These are phyloP conservation scores for Escovopsis sp. DNA, from an alignment of 2,329 filamentous ascomycete species.

Conservation along the genomic window DNA sequence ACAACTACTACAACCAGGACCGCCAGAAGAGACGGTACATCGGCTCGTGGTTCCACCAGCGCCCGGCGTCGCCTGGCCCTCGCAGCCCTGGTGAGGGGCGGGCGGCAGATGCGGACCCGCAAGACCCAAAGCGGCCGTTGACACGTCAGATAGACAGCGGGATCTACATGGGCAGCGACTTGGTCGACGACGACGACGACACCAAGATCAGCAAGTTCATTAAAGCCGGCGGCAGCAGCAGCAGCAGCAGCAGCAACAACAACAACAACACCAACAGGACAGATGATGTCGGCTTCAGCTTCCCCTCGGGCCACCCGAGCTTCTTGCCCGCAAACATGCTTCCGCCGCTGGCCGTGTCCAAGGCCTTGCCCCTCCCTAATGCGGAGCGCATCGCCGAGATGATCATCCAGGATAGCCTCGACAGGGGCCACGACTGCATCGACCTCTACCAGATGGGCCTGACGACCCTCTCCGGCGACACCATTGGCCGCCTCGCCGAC, in stretches of 20 bases:
- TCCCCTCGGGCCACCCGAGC: too few relatives aligned
- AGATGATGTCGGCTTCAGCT: conserved; percentile 17
- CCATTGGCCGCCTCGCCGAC: conserved; percentile 39
- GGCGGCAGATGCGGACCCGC: conserved; percentile 10
- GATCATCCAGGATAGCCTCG: conserved; percentile 37
- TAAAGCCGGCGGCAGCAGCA: conserved; percentile 60
- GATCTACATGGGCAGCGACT: conserved; percentile 52
- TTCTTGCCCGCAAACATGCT: too few relatives aligned
- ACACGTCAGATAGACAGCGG: conserved; percentile 51
- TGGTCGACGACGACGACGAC: conserved; percentile 28
- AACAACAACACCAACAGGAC: conserved; percentile 27
- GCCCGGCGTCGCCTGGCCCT: conserved; percentile 34
- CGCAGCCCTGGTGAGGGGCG: conserved; percentile 24
- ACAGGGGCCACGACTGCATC: conserved; percentile 41
- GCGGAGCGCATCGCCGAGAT: conserved; percentile 29
- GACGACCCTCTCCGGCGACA: conserved; percentile 37
- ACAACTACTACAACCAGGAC: conserved; percentile 43
- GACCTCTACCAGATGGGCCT: conserved; percentile 46
- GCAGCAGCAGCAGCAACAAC: conserved; percentile 50
- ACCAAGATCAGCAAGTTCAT: too few relatives aligned
- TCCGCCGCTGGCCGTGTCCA: conserved; percentile 20
- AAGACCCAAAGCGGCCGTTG: conserved; percentile 35
- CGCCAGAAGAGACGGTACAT: conserved; percentile 46
- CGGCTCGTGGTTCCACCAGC: conserved; percentile 54
- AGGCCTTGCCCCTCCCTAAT: conserved; percentile 16